Evolutionary conservation across 2,329 filamentous ascomycete species (phyloP).

Genomic region (Talaromyces islandicus): DNA sequence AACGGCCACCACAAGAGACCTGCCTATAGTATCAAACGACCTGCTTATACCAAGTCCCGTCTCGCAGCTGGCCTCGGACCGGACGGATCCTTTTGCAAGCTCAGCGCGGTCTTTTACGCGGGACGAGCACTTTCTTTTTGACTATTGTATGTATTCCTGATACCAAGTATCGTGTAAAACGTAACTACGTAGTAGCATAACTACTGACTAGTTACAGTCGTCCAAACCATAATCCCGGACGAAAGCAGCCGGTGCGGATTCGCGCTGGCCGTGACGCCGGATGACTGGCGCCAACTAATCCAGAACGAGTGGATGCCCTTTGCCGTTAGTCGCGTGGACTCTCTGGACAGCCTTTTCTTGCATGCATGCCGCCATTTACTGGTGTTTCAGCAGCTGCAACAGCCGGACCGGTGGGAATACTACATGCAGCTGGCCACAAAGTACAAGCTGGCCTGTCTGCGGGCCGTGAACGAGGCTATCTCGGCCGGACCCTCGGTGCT

Average conservation of each 20-base stretch:
- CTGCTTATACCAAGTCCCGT: not conserved
- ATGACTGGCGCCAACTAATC: not conserved
- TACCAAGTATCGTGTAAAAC: not conserved
- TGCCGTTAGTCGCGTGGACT: not conserved
- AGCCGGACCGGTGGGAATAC: not conserved
- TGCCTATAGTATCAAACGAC: not conserved
- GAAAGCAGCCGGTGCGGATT: not conserved
- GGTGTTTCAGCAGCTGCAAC: not conserved
- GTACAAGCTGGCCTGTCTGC: constrained; percentile 2
- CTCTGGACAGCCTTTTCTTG: constrained; percentile 2
- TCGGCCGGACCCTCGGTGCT: not conserved
- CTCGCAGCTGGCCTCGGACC: not conserved
- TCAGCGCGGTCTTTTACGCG: not conserved
- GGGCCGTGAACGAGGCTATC: not conserved
- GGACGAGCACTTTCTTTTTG: constrained; percentile 2
- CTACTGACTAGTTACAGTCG: not conserved
- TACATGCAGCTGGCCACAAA: not conserved
- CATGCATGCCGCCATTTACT: constrained; percentile 1
- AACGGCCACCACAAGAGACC: not conserved
- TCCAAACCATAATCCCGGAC: not conserved
- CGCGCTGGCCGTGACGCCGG: not conserved
- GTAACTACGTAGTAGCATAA: no score
- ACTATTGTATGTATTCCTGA: constrained; percentile 1
- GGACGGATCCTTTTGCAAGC: constrained; percentile 2
- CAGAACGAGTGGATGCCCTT: not conserved